phyloP scores from a whole-genome alignment of 768 basidiomycete genomes.

The Heimioporus sp. region DNA sequence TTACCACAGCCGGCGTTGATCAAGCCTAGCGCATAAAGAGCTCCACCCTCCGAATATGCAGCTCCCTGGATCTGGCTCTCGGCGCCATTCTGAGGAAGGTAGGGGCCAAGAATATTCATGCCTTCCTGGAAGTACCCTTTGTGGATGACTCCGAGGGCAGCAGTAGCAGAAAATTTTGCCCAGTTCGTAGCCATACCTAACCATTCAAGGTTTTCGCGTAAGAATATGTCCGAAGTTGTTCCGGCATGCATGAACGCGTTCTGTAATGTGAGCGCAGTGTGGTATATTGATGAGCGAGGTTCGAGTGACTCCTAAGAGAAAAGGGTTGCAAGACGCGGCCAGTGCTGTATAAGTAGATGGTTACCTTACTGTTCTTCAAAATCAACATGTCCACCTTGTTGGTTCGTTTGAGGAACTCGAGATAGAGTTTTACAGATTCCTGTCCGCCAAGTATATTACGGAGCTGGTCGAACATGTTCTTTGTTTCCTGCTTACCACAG shows the following conservation, averaged over 20 bases:
- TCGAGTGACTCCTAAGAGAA: constrained; percentile 76
- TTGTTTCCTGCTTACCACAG: constrained; percentile 45
- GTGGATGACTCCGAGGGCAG: constrained; percentile 95
- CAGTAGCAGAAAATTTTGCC: constrained; percentile 98
- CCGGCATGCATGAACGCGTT: constrained; percentile 99
- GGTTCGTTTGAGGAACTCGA: constrained; percentile 93
- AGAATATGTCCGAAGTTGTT: constrained; percentile 90
- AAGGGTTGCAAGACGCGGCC: constrained; percentile 1
- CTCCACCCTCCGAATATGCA: constrained; percentile 92
- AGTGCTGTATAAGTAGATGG: not conserved
- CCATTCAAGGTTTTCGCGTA: constrained; percentile 97
- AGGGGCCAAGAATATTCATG: constrained; percentile 88
- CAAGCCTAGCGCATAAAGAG: constrained; percentile 91
- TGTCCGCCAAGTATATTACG: constrained; percentile 86
- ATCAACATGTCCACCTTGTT: constrained; percentile 92
- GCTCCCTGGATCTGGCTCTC: constrained; percentile 77
- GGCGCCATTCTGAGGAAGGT: constrained; percentile 77
- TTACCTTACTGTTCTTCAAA: constrained; percentile 88
- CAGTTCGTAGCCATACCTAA: constrained; percentile 93
- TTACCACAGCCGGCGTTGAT: constrained; percentile 91
- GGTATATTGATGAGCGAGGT: constrained; percentile 93
- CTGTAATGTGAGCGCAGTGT: constrained; percentile 93
- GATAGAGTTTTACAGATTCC: constrained; percentile 88
- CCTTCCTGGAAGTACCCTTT: constrained; percentile 95
- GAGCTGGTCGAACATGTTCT: constrained; percentile 68